Evolutionary conservation across 257 asterid genomes (phyloP).

Genomic region (Capsicum pubescens): DNA sequence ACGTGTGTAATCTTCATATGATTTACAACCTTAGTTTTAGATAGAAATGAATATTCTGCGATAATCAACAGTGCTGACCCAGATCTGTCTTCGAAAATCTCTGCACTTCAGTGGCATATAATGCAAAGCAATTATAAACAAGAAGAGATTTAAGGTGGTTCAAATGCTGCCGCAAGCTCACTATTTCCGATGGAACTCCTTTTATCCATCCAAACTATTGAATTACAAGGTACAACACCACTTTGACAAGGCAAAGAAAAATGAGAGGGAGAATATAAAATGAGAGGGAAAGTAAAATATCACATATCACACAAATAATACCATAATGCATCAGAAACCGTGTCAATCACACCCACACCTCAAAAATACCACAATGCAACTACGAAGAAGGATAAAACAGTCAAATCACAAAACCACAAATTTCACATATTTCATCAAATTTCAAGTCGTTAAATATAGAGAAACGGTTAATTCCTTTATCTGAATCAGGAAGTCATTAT

Average conservation of each 20-base stretch:
- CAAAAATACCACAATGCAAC: no score
- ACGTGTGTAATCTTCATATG: no score
- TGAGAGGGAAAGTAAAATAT: neutral
- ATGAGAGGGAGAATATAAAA: neutral
- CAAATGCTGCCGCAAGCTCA: constrained; percentile 14
- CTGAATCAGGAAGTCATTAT: no score
- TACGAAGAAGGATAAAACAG: no score
- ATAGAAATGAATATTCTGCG: neutral
- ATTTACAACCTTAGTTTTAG: neutral
- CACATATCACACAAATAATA: neutral
- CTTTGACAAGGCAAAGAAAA: constrained; percentile 11
- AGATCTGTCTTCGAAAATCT: neutral
- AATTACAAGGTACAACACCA: constrained; percentile 28
- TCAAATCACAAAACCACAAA: no score
- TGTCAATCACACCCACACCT: no score
- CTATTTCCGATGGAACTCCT: constrained; percentile 13
- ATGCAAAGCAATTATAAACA: neutral
- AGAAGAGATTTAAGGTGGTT: neutral
- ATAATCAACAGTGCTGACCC: no score
- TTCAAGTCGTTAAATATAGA: no score
- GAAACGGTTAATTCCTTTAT: no score
- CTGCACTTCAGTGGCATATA: neutral
- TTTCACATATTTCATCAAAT: no score
- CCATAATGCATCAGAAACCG: no score
- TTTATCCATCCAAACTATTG: constrained; percentile 19